Evolutionary conservation across 371 early-diverging fungal genomes (phyloP).

Genomic region (Rhizopus stolonifer): DNA sequence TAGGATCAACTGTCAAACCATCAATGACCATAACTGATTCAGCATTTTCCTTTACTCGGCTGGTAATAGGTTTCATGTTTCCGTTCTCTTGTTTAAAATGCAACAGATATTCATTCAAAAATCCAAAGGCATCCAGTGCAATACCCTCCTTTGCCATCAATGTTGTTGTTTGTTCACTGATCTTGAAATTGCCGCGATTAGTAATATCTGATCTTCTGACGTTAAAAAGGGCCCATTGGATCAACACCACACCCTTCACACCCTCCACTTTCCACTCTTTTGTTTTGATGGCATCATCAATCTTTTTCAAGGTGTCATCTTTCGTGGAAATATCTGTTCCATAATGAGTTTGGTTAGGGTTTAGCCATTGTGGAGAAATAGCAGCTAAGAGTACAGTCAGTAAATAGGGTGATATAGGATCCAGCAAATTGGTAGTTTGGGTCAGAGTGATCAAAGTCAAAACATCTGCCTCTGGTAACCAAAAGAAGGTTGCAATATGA

Average conservation of each 20-base stretch:
- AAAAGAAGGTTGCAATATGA: slow-evolving; percentile 19
- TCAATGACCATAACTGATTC: slow-evolving; percentile 25
- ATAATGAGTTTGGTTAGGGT: not conserved
- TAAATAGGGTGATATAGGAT: slow-evolving; percentile 19
- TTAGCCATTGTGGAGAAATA: slow-evolving; percentile 7
- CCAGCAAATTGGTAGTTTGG: slow-evolving; percentile 12
- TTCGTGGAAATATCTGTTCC: not conserved
- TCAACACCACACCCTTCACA: slow-evolving; percentile 10
- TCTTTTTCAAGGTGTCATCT: slow-evolving; percentile 7
- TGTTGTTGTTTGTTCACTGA: slow-evolving; percentile 8
- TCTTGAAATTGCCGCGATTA: not conserved
- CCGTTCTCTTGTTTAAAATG: slow-evolving; percentile 28
- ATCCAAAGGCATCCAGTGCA: slow-evolving; percentile 56
- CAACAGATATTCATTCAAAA: slow-evolving; percentile 28
- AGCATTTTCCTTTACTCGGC: not conserved
- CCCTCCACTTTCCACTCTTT: slow-evolving; percentile 15
- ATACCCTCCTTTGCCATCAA: slow-evolving; percentile 59
- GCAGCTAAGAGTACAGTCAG: slow-evolving; percentile 15
- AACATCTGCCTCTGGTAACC: slow-evolving; percentile 20
- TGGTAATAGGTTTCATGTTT: not conserved
- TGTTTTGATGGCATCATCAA: slow-evolving; percentile 9
- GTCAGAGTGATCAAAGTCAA: slow-evolving; percentile 3
- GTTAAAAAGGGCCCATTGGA: slow-evolving; percentile 16
- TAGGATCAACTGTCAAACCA: slow-evolving; percentile 24
- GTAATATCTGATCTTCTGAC: not conserved